These are phyloP conservation scores for Diaporthe aspalathi DNA, from an alignment of 2,329 filamentous ascomycete species.

Conservation along the genomic window DNA sequence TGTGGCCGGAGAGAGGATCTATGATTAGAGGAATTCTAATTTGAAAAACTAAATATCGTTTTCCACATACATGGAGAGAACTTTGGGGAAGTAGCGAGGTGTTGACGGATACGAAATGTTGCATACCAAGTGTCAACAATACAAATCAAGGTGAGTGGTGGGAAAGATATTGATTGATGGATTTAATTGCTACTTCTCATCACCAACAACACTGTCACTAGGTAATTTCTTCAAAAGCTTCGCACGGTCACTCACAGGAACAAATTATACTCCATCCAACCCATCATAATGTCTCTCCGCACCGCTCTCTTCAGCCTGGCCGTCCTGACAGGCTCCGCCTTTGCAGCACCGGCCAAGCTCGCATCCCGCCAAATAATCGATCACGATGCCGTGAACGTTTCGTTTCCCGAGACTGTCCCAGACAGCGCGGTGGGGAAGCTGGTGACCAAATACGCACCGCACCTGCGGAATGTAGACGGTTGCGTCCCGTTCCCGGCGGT, in stretches of 20 bases:
- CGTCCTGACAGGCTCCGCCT: background rate
- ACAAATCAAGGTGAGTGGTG: background rate
- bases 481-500: conserved; percentile 70
- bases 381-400: conserved; percentile 49
- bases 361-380: conserved; percentile 41
- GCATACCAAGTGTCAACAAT: background rate
- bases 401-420: conserved; percentile 48
- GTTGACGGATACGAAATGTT: background rate
- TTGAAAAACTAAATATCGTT: conserved; percentile 4
- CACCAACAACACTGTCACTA: no score
- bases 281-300: background rate
- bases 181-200: no score
- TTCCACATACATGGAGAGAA: background rate
- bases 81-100: background rate
- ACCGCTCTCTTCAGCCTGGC: conserved; percentile 9
- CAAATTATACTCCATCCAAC: background rate
- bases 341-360: conserved; percentile 12
- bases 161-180: background rate
- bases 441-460: conserved; percentile 52
- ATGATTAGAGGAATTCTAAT: background rate
- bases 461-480: conserved; percentile 61
- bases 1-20: background rate
- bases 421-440: conserved; percentile 44
- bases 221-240: background rate
- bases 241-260: background rate